A percentile compares a stretch with the other conserved stretches of the same genome.
phyloP scores from a whole-genome alignment of 768 basidiomycete species.

The Leccinum disarticulatum region DNA sequence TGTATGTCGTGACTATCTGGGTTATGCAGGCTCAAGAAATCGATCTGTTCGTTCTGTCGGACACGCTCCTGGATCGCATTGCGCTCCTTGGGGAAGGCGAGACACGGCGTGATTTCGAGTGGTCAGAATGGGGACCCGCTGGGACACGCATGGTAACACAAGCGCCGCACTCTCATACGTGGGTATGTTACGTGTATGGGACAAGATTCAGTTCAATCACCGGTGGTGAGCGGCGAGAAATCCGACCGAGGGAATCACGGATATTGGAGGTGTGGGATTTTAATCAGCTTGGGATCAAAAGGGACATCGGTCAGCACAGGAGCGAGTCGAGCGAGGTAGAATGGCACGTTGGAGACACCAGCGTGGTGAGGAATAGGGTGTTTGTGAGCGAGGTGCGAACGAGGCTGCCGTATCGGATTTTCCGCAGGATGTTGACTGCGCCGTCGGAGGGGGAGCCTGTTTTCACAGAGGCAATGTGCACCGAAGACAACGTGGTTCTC shows the following conservation, averaged over 20 bases:
- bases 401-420: constrained; percentile 46
- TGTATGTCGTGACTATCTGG: constrained; percentile 50
- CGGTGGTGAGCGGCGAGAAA: constrained; percentile 8
- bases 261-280: constrained; percentile 50
- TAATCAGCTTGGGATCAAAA: constrained; percentile 42
- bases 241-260: constrained; percentile 14
- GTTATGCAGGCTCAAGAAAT: constrained; percentile 32
- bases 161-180: constrained; percentile 40
- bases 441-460: constrained; percentile 5
- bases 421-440: constrained; percentile 23
- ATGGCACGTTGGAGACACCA: constrained; percentile 26
- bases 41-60: constrained; percentile 44
- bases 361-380: constrained; percentile 31
- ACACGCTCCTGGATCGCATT: constrained; percentile 34
- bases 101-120: constrained; percentile 32
- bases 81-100: constrained; percentile 17
- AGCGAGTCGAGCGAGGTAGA: constrained; percentile 16
- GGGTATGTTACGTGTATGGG: constrained; percentile 62
- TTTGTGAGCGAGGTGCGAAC: constrained; percentile 46
- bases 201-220: constrained; percentile 40
- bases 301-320: constrained; percentile 16
- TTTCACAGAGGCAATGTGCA: constrained; percentile 46
- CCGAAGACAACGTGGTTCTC: constrained; percentile 54
- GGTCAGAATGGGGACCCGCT: constrained; percentile 53
- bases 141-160: constrained; percentile 44